Conservation (phyloP, 495 filamentous ascomycete species). For the Cairneyella variabilis region DNA sequence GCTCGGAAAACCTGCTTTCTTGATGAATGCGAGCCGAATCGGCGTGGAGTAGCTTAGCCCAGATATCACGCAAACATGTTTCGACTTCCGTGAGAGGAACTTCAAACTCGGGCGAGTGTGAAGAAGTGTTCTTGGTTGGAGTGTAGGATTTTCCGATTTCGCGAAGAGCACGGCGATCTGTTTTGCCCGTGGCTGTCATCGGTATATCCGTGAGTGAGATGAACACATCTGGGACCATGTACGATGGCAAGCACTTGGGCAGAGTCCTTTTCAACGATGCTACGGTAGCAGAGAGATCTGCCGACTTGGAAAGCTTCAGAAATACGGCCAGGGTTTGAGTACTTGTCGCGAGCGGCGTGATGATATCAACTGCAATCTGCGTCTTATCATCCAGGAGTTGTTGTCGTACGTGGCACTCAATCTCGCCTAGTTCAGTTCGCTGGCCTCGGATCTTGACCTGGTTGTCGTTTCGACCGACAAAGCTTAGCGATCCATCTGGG, state of each 20-base stretch:
- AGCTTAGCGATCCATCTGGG: constrained; percentile 40
- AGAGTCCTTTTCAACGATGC: no score
- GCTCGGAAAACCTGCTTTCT: no score
- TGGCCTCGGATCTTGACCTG: constrained; percentile 32
- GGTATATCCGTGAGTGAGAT: neutral
- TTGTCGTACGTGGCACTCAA: constrained; percentile 44
- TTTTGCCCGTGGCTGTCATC: neutral
- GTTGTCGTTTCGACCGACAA: constrained; percentile 26
- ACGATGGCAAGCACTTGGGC: no score
- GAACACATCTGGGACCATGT: neutral
- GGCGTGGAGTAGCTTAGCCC: no score
- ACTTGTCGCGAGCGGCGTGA: neutral
- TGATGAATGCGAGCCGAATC: no score
- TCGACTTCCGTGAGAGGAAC: no score
- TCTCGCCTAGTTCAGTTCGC: constrained; percentile 31
- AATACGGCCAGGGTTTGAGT: neutral
- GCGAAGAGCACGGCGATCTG: neutral
- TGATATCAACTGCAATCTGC: constrained; percentile 6
- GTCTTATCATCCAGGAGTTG: neutral
- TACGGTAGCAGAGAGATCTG: neutral
- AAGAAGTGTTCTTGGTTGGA: no score
- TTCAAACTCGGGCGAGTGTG: no score
- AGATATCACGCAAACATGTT: no score
- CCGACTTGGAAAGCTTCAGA: neutral
- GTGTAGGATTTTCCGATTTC: no score